phyloP scores from a whole-genome alignment of 2,329 filamentous ascomycete species.

The Blastomyces parvus region DNA sequence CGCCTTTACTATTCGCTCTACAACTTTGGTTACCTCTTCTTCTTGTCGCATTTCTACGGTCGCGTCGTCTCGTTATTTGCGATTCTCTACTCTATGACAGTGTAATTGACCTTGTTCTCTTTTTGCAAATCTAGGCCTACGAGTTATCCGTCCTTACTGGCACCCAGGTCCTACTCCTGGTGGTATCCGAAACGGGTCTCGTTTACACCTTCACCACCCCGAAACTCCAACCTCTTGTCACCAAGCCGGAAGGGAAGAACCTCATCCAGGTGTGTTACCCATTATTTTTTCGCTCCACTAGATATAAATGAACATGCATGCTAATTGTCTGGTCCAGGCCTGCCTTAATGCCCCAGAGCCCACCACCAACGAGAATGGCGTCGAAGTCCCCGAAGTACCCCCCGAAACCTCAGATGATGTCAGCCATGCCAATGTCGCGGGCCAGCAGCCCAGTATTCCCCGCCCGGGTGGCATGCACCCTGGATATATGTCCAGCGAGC shows the following conservation, averaged over 20 bases:
- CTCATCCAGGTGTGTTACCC: conserved; percentile 73
- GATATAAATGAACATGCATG: not conserved
- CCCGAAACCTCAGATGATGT: conserved; percentile 91
- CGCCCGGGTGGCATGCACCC: conserved; percentile 57
- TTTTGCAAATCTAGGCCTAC: conserved; percentile 59
- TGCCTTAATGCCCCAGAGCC: conserved; percentile 96
- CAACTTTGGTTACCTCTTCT: not conserved
- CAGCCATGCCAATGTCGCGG: conserved; percentile 62
- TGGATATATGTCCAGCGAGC: conserved; percentile 58
- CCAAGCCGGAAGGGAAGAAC: conserved; percentile 98
- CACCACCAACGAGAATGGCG: conserved; percentile 69
- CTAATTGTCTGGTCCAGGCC: conserved; percentile 47
- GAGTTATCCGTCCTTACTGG: conserved; percentile 95
- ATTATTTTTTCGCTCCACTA: not conserved
- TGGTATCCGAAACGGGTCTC: conserved; percentile 92
- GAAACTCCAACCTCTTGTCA: conserved; percentile 94
- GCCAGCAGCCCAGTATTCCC: conserved; percentile 58
- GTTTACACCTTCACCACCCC: conserved; percentile 98
- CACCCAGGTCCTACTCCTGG: conserved; percentile 90
- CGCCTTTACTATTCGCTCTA: not conserved
- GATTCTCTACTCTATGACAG: not conserved
- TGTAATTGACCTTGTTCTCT: not conserved
- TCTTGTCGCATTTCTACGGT: conserved; percentile 9
- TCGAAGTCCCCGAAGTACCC: conserved; percentile 59
- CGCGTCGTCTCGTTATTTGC: not conserved